A percentile compares a stretch with the other conserved stretches of the same genome.
Evolutionary conservation across 352 stramenopile species (phyloP).

Genomic region (Phytophthora hybrid): DNA sequence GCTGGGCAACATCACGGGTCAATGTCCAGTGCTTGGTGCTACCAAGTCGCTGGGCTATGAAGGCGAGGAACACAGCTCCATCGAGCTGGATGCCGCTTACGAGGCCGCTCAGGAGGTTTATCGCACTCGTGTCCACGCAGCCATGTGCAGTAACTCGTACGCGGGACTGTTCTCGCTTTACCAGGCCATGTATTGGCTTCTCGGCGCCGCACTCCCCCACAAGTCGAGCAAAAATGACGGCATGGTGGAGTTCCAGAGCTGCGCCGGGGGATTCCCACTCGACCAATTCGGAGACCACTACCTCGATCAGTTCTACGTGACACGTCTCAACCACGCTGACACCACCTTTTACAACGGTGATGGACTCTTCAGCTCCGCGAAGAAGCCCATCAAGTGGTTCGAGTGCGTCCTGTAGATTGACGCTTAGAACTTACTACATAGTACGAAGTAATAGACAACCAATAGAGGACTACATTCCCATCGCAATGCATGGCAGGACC

Average conservation of each 20-base stretch:
- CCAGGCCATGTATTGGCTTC: constrained; percentile 36
- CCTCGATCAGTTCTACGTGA: constrained; percentile 59
- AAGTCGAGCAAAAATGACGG: constrained; percentile 51
- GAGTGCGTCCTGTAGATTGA: constrained; percentile 62
- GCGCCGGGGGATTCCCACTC: constrained; percentile 42
- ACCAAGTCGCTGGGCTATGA: constrained; percentile 55
- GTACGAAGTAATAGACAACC: constrained; percentile 16
- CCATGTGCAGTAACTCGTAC: constrained; percentile 53
- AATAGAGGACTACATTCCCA: constrained; percentile 12
- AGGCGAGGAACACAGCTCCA: constrained; percentile 26
- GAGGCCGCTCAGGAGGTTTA: constrained; percentile 44
- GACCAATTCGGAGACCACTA: constrained; percentile 53
- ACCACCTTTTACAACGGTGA: constrained; percentile 70
- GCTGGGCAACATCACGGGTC: constrained; percentile 42
- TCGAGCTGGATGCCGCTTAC: constrained; percentile 36
- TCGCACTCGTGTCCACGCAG: constrained; percentile 40
- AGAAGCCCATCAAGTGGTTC: constrained; percentile 80
- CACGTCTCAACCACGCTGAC: constrained; percentile 73
- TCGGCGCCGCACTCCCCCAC: constrained; percentile 41
- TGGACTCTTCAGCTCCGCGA: constrained; percentile 49
- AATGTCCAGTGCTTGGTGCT: constrained; percentile 42
- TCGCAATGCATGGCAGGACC: background rate
- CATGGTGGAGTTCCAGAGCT: constrained; percentile 70
- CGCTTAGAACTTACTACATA: constrained; percentile 2
- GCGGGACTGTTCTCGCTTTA: constrained; percentile 51